Conservation (phyloP, 257 asterid genomes). For the Solanum microdontum region DNA sequence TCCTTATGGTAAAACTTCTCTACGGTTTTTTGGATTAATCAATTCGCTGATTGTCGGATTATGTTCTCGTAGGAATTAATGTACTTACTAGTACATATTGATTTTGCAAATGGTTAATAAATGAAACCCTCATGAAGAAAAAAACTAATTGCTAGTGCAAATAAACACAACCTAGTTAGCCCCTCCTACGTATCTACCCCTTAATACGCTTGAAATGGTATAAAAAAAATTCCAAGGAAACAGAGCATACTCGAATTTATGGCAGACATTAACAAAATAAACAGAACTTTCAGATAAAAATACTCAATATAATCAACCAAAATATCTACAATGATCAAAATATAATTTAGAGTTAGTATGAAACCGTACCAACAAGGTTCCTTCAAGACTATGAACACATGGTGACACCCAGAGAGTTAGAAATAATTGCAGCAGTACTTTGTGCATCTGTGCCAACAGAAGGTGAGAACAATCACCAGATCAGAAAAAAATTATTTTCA, state of each 20-base stretch:
- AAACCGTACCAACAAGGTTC: slow-evolving; percentile 63
- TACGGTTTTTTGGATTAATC: background rate
- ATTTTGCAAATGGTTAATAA: background rate
- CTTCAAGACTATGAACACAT: slow-evolving; percentile 91
- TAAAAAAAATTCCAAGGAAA: background rate
- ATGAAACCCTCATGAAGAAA: background rate
- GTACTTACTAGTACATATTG: background rate
- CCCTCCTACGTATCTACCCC: background rate
- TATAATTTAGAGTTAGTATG: background rate
- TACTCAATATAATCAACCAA: background rate
- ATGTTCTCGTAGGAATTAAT: background rate
- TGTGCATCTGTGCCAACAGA: slow-evolving; percentile 67
- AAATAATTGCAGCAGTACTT: slow-evolving; percentile 73
- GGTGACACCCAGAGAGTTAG: slow-evolving; percentile 77
- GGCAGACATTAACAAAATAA: background rate
- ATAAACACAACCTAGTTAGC: background rate
- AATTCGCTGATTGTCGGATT: background rate
- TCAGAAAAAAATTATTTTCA: background rate
- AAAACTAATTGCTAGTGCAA: background rate
- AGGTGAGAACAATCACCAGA: background rate
- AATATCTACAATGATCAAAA: background rate
- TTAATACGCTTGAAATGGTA: background rate
- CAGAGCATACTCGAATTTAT: background rate
- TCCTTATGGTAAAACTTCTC: background rate
- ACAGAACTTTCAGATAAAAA: background rate